Percentiles rank a stretch among this genome's conserved stretches.
Conservation (phyloP, 441 rosid genomes). For the Capsella rubella region DNA sequence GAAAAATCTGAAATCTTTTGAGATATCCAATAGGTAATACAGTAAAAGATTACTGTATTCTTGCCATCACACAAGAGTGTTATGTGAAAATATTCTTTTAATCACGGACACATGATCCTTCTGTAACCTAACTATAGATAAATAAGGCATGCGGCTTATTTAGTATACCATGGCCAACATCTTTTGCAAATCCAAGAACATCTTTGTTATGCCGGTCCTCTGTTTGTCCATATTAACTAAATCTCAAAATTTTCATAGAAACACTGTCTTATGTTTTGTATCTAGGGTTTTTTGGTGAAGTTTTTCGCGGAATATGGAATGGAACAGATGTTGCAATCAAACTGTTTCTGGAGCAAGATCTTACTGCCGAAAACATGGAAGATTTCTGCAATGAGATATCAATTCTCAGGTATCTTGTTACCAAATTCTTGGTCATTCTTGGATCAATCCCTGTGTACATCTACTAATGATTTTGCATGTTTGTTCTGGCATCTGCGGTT, state of each 20-base stretch:
- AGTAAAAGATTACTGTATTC: neutral
- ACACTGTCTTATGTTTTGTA: conserved; percentile 11
- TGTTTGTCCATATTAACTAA: conserved; percentile 5
- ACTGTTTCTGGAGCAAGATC: conserved; percentile 97
- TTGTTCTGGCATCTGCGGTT: conserved; percentile 46
- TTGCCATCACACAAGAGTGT: conserved; percentile 3
- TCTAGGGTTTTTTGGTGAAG: conserved; percentile 96
- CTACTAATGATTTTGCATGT: conserved; percentile 41
- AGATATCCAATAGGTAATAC: neutral
- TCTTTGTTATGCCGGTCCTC: neutral
- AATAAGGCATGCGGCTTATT: neutral
- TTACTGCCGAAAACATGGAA: conserved; percentile 98
- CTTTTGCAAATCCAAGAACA: conserved; percentile 17
- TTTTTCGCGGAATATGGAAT: conserved; percentile 96
- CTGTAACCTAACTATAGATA: neutral
- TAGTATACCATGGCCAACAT: neutral
- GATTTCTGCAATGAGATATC: conserved; percentile 99
- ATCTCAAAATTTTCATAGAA: conserved; percentile 5
- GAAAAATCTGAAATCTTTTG: neutral
- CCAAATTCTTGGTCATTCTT: conserved; percentile 37
- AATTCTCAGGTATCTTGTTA: conserved; percentile 78
- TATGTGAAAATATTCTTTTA: neutral
- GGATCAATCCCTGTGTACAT: conserved; percentile 29
- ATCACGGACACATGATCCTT: neutral
- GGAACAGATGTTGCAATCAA: conserved; percentile 99